phyloP scores from a whole-genome alignment of 148 eudicot genomes.

The Simmondsia chinensis region DNA sequence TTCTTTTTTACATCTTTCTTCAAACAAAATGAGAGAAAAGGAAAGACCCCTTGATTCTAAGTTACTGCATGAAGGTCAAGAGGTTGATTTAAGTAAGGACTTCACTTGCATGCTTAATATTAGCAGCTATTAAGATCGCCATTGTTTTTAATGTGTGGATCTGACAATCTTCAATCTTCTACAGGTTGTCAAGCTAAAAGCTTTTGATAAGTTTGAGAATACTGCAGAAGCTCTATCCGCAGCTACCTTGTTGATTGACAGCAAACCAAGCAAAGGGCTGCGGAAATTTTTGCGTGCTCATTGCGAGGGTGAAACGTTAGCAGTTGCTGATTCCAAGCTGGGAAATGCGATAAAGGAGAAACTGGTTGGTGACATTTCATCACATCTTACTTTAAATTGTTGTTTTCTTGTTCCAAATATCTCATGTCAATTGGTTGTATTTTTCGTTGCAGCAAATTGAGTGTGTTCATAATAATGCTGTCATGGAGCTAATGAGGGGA shows the following conservation, averaged over 20 bases:
- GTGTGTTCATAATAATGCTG: slow-evolving; percentile 72
- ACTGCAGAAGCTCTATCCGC: slow-evolving; percentile 81
- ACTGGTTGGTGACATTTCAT: slow-evolving; percentile 34
- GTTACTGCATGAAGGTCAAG: too few species aligned
- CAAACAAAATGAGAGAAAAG: too few species aligned
- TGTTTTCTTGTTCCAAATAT: neutral
- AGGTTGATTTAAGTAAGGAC: too few species aligned
- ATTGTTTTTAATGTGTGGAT: neutral
- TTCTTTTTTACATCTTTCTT: too few species aligned
- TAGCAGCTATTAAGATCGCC: neutral
- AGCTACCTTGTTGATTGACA: slow-evolving; percentile 60
- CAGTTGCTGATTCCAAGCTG: slow-evolving; percentile 91
- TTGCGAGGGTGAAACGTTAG: slow-evolving; percentile 76
- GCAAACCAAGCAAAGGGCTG: slow-evolving; percentile 87
- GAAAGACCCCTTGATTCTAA: too few species aligned
- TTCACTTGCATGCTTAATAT: too few species aligned
- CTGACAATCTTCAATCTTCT: neutral
- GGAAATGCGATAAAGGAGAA: slow-evolving; percentile 90
- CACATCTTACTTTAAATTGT: neutral
- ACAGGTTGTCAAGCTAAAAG: slow-evolving; percentile 84
- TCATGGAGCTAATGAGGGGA: slow-evolving; percentile 94
- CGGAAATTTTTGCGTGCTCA: slow-evolving; percentile 77
- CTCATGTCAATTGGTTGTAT: slow-evolving; percentile 1
- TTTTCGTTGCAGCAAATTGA: slow-evolving; percentile 65
- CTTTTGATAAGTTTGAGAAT: slow-evolving; percentile 92